Base-by-base conservation (phyloP, 2,329 filamentous ascomycete species). In the Mariannaea elegans region DNA sequence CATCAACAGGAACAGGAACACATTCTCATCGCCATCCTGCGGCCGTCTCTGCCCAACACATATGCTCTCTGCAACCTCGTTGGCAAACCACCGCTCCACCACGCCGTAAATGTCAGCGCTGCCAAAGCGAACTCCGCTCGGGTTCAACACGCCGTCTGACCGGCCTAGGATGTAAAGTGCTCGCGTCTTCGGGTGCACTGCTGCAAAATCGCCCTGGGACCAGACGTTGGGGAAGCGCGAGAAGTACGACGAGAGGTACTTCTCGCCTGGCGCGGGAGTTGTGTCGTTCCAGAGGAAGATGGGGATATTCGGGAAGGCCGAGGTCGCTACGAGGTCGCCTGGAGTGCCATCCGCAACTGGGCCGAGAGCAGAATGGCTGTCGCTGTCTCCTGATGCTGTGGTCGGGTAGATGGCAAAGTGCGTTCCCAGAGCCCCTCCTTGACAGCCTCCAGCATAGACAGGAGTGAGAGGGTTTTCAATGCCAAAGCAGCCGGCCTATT, bases 191-290 rank as follows among this genome's bases (percentile, higher is more conserved):
- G 91, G 90, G 69, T 94, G 87, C 13, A 91, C 78, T 32, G 84
- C 83, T 68, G 92, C 88, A 72, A 94, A 94, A 71, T 95, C 92
- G 19, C 92, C 92, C 64, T 95, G 92, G 0, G 90, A 90, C 92
- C 92, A 95, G 2, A 91, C 90, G 55, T 87, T 78, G 7, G 82
- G 77, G 76, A 87, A 90, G 46, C 87, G 84, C 1, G 79, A 82
- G 69, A 90, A 90, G 73, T 90, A 85, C 23, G 86, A 82, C 1
- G 79, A 75, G 64, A 81, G 82, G 75, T 89, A 91, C 61, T 84
- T 85, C 3, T 83, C 78, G 0, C 84, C 84, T 0, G 81, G 82
- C 0, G 80, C 75, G 0, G 82, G 78, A 0, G 62, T 64, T 2
- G 74, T 69, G 73, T 88, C 86, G 65, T 82, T 82, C 83, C 87